Conservation (phyloP, 805 yeast genomes). For the Candida railenensis region DNA sequence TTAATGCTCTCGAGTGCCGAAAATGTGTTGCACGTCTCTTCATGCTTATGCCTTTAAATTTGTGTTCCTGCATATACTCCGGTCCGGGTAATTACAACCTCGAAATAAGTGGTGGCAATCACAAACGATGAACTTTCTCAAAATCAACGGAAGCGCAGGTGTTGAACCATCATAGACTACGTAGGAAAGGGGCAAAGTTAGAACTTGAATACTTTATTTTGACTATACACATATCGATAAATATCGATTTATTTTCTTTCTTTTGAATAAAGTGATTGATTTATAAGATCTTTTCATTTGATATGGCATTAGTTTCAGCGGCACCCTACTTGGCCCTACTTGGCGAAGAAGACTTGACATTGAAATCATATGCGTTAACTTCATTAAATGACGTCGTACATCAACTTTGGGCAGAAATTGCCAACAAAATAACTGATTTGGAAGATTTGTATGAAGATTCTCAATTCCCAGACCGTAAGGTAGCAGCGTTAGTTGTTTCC, state of each 20-base stretch:
- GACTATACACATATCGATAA: no score
- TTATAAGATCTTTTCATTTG: not conserved
- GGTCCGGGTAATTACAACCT: not conserved
- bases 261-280: no score
- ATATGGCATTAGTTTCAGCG: slow-evolving; percentile 74
- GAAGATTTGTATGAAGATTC: slow-evolving; percentile 90
- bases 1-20: no score
- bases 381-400: slow-evolving; percentile 82
- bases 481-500: slow-evolving; percentile 91
- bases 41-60: no score
- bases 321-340: slow-evolving; percentile 89
- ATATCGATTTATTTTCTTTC: not conserved
- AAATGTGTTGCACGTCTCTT: no score
- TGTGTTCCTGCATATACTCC: not conserved
- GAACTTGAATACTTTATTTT: not conserved
- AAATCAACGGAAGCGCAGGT: not conserved
- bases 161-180: no score
- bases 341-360: slow-evolving; percentile 72
- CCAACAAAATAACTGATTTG: slow-evolving; percentile 81
- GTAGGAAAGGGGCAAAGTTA: no score
- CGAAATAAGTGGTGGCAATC: not conserved
- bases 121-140: not conserved
- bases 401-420: slow-evolving; percentile 96
- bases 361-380: slow-evolving; percentile 81
- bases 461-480: slow-evolving; percentile 66